A percentile compares a stretch with the other conserved stretches of the same genome.
Evolutionary conservation across 306 rosid species (phyloP).

Genomic region (Albizia julibrissin): DNA sequence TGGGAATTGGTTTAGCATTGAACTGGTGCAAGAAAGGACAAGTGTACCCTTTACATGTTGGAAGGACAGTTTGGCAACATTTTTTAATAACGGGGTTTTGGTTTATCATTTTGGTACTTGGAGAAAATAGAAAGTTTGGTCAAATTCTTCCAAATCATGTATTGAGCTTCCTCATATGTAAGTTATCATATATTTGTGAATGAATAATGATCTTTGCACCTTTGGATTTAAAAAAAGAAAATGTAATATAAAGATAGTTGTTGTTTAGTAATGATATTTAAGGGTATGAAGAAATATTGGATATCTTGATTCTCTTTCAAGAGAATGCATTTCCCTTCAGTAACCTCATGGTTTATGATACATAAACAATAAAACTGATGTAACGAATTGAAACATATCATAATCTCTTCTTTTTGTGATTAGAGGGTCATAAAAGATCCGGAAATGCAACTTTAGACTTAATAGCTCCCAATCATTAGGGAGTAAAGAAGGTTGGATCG

Average conservation of each 20-base stretch:
- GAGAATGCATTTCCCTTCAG: not conserved
- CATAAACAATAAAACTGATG: not conserved
- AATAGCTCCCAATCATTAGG: not conserved
- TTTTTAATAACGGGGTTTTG: not conserved
- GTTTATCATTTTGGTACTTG: not conserved
- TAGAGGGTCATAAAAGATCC: slow-evolving; percentile 5
- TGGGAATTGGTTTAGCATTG: not conserved
- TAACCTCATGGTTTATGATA: not conserved
- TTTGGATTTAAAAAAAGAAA: not conserved
- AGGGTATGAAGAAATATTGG: not conserved
- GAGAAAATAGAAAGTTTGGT: not conserved
- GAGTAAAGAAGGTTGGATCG: not conserved
- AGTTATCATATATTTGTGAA: not conserved
- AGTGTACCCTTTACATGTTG: not conserved
- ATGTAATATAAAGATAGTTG: not conserved
- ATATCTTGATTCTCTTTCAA: not conserved
- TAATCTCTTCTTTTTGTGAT: not conserved
- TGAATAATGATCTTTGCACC: not conserved
- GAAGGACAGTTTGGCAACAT: slow-evolving; percentile 4
- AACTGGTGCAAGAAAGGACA: not conserved
- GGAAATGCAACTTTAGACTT: not conserved
- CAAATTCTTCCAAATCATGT: not conserved
- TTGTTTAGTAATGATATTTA: not conserved
- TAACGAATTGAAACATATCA: not conserved
- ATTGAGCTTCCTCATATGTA: not conserved